Evolutionary conservation across 2,329 filamentous ascomycete genomes (phyloP).

Genomic region (Acephala macrosclerotiorum): DNA sequence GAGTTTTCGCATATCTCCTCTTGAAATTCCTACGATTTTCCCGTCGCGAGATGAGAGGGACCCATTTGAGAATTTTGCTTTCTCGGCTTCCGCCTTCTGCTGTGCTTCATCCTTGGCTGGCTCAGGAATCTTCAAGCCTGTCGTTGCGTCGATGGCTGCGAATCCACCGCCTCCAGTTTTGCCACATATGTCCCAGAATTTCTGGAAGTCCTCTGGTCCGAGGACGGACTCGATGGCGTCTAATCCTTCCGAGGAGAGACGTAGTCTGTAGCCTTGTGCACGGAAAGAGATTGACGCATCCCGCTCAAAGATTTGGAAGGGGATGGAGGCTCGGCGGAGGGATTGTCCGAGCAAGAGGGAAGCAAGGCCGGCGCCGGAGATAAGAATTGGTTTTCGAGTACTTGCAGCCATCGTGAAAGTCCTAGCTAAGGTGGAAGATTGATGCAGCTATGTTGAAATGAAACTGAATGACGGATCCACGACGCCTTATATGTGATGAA

Average conservation of each 20-base stretch:
- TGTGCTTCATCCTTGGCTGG: constrained; percentile 24
- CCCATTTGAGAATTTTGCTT: constrained; percentile 33
- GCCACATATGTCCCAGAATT: constrained; percentile 66
- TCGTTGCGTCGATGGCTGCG: constrained; percentile 58
- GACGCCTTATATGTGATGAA: no score
- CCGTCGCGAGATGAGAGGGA: constrained; percentile 58
- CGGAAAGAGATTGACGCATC: constrained; percentile 60
- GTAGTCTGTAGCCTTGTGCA: constrained; percentile 67
- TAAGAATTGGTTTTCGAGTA: constrained; percentile 48
- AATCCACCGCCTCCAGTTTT: constrained; percentile 66
- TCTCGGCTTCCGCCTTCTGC: constrained; percentile 38
- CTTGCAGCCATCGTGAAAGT: no score
- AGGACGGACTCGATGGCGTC: constrained; percentile 68
- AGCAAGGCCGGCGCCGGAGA: constrained; percentile 49
- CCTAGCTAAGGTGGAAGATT: no score
- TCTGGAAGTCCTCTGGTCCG: constrained; percentile 52
- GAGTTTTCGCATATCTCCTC: constrained; percentile 67
- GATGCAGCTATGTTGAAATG: no score
- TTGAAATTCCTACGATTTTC: constrained; percentile 66
- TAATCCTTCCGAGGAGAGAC: constrained; percentile 62
- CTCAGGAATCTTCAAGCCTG: constrained; percentile 52
- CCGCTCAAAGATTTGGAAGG: constrained; percentile 51
- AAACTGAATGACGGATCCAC: no score
- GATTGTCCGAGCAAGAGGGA: constrained; percentile 49
- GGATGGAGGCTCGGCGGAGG: constrained; percentile 45